Evolutionary conservation across 805 yeast species (phyloP).

Genomic region (Brettanomyces naardenensis): DNA sequence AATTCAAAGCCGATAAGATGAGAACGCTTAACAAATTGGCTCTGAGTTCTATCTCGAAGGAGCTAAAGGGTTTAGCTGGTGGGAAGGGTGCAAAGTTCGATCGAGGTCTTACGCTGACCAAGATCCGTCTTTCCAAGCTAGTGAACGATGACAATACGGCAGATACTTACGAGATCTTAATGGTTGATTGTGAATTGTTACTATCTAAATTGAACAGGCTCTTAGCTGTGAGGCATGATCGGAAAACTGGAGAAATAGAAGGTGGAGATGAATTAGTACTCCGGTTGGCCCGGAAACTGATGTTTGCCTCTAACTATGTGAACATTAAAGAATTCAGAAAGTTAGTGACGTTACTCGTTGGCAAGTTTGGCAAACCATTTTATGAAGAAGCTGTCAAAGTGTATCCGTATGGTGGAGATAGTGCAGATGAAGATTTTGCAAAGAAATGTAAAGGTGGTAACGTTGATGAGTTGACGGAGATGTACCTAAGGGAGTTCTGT

Average conservation of each 20-base stretch:
- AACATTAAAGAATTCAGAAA: slow-evolving; percentile 19
- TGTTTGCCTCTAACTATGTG: slow-evolving; percentile 14
- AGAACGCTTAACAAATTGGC: slow-evolving; percentile 17
- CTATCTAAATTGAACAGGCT: slow-evolving; percentile 15
- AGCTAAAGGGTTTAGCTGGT: slow-evolving; percentile 9
- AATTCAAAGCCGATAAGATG: slow-evolving; percentile 20
- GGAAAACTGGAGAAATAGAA: slow-evolving; percentile 7
- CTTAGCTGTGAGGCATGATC: slow-evolving; percentile 6
- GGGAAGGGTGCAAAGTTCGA: slow-evolving; percentile 14
- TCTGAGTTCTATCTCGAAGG: slow-evolving; percentile 16
- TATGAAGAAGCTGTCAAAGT: slow-evolving; percentile 13
- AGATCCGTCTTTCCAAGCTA: slow-evolving; percentile 15
- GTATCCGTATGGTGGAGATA: slow-evolving; percentile 10
- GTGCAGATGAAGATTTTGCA: slow-evolving; percentile 6
- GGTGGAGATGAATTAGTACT: slow-evolving; percentile 12
- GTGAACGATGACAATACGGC: slow-evolving; percentile 19
- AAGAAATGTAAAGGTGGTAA: slow-evolving; percentile 22
- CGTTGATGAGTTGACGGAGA: slow-evolving; percentile 18
- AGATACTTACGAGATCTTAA: slow-evolving; percentile 16
- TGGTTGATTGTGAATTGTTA: slow-evolving; percentile 18
- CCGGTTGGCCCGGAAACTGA: slow-evolving; percentile 11
- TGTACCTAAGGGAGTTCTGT: slow-evolving; percentile 22
- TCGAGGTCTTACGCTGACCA: slow-evolving; percentile 13
- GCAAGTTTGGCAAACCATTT: slow-evolving; percentile 17
- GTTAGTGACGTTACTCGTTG: slow-evolving; percentile 14